Evolutionary conservation across 495 filamentous ascomycete genomes (phyloP).

Genomic region (Tuber microsphaerosporum): DNA sequence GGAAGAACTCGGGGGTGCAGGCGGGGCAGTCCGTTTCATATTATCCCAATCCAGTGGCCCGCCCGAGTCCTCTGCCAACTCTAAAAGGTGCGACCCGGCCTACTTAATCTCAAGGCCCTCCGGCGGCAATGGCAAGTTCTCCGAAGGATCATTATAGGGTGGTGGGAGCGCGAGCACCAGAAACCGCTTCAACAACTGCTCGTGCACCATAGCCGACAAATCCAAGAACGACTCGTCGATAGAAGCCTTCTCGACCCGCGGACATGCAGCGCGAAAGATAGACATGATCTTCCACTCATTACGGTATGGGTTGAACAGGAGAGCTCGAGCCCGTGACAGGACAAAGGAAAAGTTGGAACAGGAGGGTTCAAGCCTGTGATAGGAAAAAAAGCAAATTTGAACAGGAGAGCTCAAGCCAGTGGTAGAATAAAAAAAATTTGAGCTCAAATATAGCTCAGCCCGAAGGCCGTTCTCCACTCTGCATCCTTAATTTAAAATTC

Average conservation of each 20-base stretch:
- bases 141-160: conserved; percentile 63
- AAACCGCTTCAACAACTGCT: conserved; percentile 66
- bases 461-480: no score
- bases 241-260: conserved; percentile 79
- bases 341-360: neutral
- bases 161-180: conserved; percentile 60
- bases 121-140: conserved; percentile 65
- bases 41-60: conserved; percentile 66
- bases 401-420: no score
- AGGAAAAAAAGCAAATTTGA: no score
- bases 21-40: no score
- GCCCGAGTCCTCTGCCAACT: conserved; percentile 53
- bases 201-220: conserved; percentile 72
- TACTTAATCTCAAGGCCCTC: conserved; percentile 66
- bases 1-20: no score
- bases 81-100: conserved; percentile 54
- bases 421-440: no score
- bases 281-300: conserved; percentile 77
- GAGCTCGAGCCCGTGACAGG: no score
- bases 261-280: conserved; percentile 68
- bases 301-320: no score
- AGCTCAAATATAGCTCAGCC: no score
- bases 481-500: no score
- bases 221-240: conserved; percentile 90
- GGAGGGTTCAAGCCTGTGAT: no score